Percentiles rank a stretch among this genome's conserved stretches.
phyloP scores from a whole-genome alignment of 2,329 filamentous ascomycete genomes.

The Talaromyces marneffei region DNA sequence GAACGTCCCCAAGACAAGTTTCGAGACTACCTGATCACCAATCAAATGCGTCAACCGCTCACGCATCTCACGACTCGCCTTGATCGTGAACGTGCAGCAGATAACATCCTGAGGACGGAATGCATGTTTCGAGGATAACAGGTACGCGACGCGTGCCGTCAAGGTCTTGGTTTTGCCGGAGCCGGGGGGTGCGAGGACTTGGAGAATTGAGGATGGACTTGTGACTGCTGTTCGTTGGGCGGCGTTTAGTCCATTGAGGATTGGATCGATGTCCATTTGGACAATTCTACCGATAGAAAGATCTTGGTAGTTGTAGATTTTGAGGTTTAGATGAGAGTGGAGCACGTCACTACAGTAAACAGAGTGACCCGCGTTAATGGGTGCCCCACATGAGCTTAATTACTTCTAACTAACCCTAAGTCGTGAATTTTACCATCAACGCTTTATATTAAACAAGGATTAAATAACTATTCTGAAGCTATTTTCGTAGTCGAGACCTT shows the following conservation, averaged over 20 bases:
- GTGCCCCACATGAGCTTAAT: not conserved
- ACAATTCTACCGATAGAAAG: not conserved
- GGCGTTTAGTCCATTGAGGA: constrained; percentile 58
- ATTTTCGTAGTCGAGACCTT: not conserved
- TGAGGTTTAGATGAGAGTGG: not conserved
- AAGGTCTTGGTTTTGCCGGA: constrained; percentile 93
- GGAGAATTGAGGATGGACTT: constrained; percentile 54
- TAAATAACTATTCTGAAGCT: not conserved
- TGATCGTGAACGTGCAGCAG: constrained; percentile 95
- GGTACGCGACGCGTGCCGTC: constrained; percentile 84
- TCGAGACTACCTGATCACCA: constrained; percentile 68
- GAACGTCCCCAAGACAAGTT: constrained; percentile 84
- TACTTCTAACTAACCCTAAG: not conserved
- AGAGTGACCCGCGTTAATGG: not conserved
- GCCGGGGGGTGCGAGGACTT: constrained; percentile 59
- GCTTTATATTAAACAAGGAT: not conserved
- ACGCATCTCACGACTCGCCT: constrained; percentile 90
- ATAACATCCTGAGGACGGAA: constrained; percentile 81
- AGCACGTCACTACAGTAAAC: constrained; percentile 6
- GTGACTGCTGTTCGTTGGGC: constrained; percentile 61
- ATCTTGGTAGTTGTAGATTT: not conserved
- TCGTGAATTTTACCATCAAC: not conserved
- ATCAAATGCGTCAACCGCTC: constrained; percentile 74
- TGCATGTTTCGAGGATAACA: constrained; percentile 55
- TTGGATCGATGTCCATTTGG: constrained; percentile 51